phyloP scores from a whole-genome alignment of 345 rosid species.

The Rhizophora apiculata region DNA sequence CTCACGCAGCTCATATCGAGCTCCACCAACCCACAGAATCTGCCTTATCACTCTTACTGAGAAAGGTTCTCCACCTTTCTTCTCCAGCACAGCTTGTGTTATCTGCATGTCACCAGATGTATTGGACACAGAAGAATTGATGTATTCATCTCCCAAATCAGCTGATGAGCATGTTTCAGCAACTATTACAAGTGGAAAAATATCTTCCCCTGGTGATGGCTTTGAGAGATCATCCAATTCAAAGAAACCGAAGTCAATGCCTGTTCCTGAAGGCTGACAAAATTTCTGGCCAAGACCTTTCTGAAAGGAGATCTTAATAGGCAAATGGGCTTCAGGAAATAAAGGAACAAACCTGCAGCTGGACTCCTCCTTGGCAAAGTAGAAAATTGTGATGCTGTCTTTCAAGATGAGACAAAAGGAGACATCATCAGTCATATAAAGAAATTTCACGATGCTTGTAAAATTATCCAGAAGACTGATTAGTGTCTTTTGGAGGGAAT shows the following conservation, averaged over 20 bases:
- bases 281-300: slow-evolving; percentile 76
- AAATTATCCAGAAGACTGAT: too few relatives aligned
- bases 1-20: slow-evolving; percentile 73
- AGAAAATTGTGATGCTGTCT: slow-evolving; percentile 65
- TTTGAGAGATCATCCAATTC: slow-evolving; percentile 71
- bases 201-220: slow-evolving; percentile 61
- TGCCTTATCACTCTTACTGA: slow-evolving; percentile 69
- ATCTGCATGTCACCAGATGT: slow-evolving; percentile 61
- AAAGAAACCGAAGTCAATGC: slow-evolving; percentile 80
- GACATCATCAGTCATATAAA: slow-evolving; percentile 17
- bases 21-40: slow-evolving; percentile 77
- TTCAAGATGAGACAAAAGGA: not conserved
- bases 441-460: not conserved
- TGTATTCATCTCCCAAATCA: slow-evolving; percentile 20
- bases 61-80: slow-evolving; percentile 45
- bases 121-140: slow-evolving; percentile 29
- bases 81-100: slow-evolving; percentile 71
- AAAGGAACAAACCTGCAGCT: slow-evolving; percentile 63
- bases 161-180: slow-evolving; percentile 51
- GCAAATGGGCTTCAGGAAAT: slow-evolving; percentile 59
- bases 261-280: slow-evolving; percentile 73
- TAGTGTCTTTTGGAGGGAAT: too few relatives aligned
- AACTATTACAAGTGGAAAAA: slow-evolving; percentile 80
- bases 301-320: slow-evolving; percentile 56
- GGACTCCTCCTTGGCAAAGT: slow-evolving; percentile 76